These are phyloP conservation scores for Penicillium manginii DNA, from an alignment of 495 filamentous ascomycete species.

Conservation along the genomic window DNA sequence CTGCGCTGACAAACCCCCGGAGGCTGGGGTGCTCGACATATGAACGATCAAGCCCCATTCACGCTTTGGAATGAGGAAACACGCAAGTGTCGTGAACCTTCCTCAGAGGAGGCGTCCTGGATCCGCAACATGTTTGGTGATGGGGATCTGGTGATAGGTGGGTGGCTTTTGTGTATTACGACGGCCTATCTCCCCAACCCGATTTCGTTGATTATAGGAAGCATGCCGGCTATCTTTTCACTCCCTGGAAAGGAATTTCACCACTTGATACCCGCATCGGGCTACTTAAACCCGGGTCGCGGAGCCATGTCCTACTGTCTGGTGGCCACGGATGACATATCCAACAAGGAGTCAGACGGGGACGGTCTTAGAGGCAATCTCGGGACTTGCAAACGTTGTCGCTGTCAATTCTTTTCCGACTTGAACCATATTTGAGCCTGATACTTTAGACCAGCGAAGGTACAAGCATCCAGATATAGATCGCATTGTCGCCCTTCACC, in stretches of 20 bases:
- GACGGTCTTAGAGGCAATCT: too few species aligned
- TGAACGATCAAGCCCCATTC: conserved; percentile 19
- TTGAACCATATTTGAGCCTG: too few species aligned
- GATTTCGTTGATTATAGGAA: conserved; percentile 31
- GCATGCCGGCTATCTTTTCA: conserved; percentile 32
- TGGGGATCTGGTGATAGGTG: conserved; percentile 15
- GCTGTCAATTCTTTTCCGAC: too few species aligned
- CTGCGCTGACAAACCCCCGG: conserved; percentile 18
- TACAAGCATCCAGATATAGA: too few species aligned
- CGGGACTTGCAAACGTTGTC: too few species aligned
- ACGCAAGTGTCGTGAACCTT: conserved; percentile 16
- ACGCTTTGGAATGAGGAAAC: conserved; percentile 19
- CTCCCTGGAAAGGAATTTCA: conserved; percentile 2
- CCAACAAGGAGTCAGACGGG: too few species aligned
- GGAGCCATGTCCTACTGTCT: too few species aligned
- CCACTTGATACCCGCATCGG: too few species aligned
- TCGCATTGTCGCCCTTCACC: too few species aligned
- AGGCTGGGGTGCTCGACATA: conserved; percentile 18
- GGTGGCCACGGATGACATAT: too few species aligned
- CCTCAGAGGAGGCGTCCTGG: conserved; percentile 20
- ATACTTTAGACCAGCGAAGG: too few species aligned
- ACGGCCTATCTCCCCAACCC: conserved; percentile 27
- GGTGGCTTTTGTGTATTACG: conserved; percentile 31
- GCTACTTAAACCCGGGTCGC: too few species aligned
- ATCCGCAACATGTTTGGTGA: conserved; percentile 26